phyloP scores from a whole-genome alignment of 129 eudicot species.

The Gnaphalium uliginosum region DNA sequence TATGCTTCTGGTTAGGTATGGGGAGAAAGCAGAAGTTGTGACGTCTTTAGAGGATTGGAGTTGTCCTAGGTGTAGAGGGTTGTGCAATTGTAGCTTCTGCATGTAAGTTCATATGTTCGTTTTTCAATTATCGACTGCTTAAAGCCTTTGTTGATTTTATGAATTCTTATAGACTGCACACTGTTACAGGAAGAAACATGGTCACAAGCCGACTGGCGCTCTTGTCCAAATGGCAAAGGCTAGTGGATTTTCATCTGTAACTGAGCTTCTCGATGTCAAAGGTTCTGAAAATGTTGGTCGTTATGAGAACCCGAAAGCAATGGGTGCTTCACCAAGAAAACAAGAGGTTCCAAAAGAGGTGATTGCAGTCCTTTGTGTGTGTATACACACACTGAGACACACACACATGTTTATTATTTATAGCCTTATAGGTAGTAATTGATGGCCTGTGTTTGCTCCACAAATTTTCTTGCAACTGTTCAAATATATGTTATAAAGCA shows the following conservation, averaged over 20 bases:
- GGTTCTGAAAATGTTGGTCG: conserved; percentile 35
- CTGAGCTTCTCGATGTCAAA: conserved; percentile 54
- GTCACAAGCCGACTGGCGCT: conserved; percentile 69
- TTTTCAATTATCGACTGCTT: neutral
- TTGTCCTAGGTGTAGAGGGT: conserved; percentile 81
- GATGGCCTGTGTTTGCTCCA: neutral
- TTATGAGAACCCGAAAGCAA: conserved; percentile 30
- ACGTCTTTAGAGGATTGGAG: conserved; percentile 50
- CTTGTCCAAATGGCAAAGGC: conserved; percentile 61
- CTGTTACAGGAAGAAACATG: conserved; percentile 64
- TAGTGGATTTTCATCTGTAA: conserved; percentile 77
- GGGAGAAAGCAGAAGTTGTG: conserved; percentile 78
- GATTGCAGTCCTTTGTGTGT: neutral
- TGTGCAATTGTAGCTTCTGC: conserved; percentile 82
- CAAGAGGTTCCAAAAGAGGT: conserved; percentile 33
- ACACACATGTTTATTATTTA: neutral
- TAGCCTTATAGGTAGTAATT: neutral
- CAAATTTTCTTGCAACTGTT: neutral
- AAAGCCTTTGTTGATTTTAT: neutral
- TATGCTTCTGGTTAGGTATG: conserved; percentile 45
- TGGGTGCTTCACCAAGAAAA: conserved; percentile 33
- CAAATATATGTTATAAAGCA: neutral
- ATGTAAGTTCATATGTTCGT: conserved; percentile 37
- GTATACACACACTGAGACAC: no score
- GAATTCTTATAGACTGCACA: neutral